phyloP scores from a whole-genome alignment of 768 basidiomycete genomes.

The Hygrophoropsis aurantiaca region DNA sequence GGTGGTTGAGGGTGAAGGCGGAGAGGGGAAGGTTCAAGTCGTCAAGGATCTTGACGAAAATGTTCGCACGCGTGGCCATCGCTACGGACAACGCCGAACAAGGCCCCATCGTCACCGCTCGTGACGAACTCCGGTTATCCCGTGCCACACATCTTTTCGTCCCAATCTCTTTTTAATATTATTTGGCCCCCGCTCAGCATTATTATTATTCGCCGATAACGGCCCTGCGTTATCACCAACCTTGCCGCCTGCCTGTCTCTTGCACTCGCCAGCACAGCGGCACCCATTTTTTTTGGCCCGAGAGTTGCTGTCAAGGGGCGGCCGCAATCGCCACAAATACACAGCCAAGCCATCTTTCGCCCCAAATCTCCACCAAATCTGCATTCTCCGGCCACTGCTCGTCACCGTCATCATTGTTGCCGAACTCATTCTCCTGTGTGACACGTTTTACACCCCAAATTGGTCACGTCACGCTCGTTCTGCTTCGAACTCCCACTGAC shows the following conservation, averaged over 20 bases:
- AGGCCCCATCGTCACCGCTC: slow-evolving; percentile 44
- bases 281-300: neutral
- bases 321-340: slow-evolving; percentile 1
- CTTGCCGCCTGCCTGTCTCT: slow-evolving; percentile 6
- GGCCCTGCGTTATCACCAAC: neutral
- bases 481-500: slow-evolving; percentile 15
- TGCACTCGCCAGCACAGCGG: slow-evolving; percentile 7
- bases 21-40: slow-evolving; percentile 32
- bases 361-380: slow-evolving; percentile 14
- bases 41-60: slow-evolving; percentile 42
- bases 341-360: slow-evolving; percentile 14
- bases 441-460: slow-evolving; percentile 2
- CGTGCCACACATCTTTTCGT: slow-evolving; percentile 28
- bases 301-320: neutral
- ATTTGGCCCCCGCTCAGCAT: neutral
- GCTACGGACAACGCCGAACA: slow-evolving; percentile 42
- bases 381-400: slow-evolving; percentile 11
- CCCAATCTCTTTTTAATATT: slow-evolving; percentile 4
- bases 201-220: neutral
- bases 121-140: slow-evolving; percentile 38
- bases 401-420: slow-evolving; percentile 5
- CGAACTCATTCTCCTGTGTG: neutral
- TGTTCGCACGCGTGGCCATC: slow-evolving; percentile 42
- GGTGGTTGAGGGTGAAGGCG: slow-evolving; percentile 36
- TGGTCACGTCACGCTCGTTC: slow-evolving; percentile 3